Evolutionary conservation across 441 rosid species (phyloP), one percentile per base, ranked within the genome.

Genomic region (Adansonia grandidieri): DNA sequence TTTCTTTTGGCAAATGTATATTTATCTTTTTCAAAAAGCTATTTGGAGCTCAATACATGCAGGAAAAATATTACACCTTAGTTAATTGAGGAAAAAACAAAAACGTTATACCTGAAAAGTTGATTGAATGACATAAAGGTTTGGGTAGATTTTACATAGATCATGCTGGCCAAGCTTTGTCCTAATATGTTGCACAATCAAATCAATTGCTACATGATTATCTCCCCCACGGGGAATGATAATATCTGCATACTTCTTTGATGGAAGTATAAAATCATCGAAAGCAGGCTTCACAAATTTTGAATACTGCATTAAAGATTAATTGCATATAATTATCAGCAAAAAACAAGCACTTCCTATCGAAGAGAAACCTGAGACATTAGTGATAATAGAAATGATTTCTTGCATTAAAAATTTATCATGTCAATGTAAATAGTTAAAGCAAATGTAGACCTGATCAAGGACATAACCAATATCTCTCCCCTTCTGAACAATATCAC

Each of bases 211-310:
- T 17, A 93, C 99, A 82, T 96, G 98, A 83, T 96, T 96, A 80
- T 96, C 98, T 81, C 98, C 99, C 68, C 99, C 99, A 32, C 99
- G 97, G 65, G 99, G 99, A 86, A 96, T 94, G 70, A 96, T 92
- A 74, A 96, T 92, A 87, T 96, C 99, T 1, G 99, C 99, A 80
- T 90, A 94, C 80, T 96, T 96, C 87, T 96, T 96, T 45, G 99
- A 90, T 32, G 99, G 99, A 82, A 96, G 98, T 76, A 96, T 91
- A 82, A 96, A 96, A 84, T 96, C 99, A 82, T 96, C 99, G 77
- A 96, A 96, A 78, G 99, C 99, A 76, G 99, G 95, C 88, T 96
- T 96, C 77, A 96, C 99, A 87, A 94, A 96, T 80, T 91, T 96
- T 70, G 99, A 92, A 86, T 96, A 96, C 98, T 96, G 99, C 90